Evolutionary conservation across 192 early-diverging fungal species (phyloP), one percentile per base, ranked within the genome.

Genomic region (Umbelopsis isabellina): DNA sequence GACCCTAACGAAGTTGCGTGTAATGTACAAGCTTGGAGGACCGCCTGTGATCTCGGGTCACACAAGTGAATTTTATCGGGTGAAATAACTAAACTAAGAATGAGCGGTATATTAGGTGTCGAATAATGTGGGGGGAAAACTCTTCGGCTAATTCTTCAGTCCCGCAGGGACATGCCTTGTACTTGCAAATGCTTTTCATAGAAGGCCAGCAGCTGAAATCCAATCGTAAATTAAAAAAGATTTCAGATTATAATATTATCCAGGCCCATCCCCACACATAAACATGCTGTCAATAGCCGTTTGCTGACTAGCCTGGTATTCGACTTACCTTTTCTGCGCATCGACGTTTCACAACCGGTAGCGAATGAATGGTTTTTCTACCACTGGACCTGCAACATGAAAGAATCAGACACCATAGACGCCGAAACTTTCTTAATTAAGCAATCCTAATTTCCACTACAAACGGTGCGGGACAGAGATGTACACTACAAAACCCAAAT

Each of bases 311-410:
- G 15, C 6, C 5, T 4, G 48, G 37, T 41, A 30, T 41, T 41
- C n/a, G 50, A 11, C 16, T 61, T 61, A 61, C 55, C 55, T 61
- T 22, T 61, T 61, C 30, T 27, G 30, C 25, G 18, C 55, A 61
- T 35, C 25, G 27, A 4, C 55, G 55, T 30, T 61, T 61, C 27
- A 61, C 27, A 33, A 61, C 55, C 13, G 55, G 33, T 16, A 61
- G 33, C 16, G 55, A 30, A 61, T 61, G 55, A 35, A 61, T 35
- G 6, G 55, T 35, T 18, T 61, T 61, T 35, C 55, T 22, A 12
- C 55, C 55, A 35, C 33, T 30, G 30, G 16, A 15, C 55, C 55
- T 61, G 33, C 10, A 41, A 41, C 1, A 41, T 41, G 5, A 0
- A 41, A 41, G 6, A 0, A 6, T 41, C 6, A 41, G 37, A 41